phyloP scores from a whole-genome alignment of 176 grass and related monocot genomes.

The Cenchrus americanus region DNA sequence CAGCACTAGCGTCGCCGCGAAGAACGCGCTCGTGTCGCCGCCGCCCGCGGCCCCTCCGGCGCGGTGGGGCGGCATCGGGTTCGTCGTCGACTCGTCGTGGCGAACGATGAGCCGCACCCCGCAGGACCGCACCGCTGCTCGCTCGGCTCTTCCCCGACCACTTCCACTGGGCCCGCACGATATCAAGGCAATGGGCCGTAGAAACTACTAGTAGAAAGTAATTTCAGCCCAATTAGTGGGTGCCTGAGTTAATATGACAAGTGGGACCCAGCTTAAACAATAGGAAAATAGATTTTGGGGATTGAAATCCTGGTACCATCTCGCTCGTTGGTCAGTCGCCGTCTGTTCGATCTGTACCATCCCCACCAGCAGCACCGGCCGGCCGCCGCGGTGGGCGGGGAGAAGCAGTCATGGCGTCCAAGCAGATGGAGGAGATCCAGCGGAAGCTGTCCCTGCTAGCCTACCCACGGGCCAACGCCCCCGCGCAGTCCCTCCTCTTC shows the following conservation, averaged over 20 bases:
- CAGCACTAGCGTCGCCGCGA: slow-evolving; percentile 79
- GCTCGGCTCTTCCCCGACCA: background rate
- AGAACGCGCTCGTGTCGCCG: slow-evolving; percentile 58
- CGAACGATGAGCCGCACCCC: slow-evolving; percentile 34
- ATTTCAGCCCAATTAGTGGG: background rate
- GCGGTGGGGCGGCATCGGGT: slow-evolving; percentile 51
- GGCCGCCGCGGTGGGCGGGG: slow-evolving; percentile 23
- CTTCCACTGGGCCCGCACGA: slow-evolving; percentile 23
- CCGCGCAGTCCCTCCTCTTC: slow-evolving; percentile 92
- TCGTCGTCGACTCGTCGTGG: slow-evolving; percentile 48
- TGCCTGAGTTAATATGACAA: background rate
- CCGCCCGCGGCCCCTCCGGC: slow-evolving; percentile 37
- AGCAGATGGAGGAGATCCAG: slow-evolving; percentile 99
- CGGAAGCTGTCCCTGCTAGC: slow-evolving; percentile 77
- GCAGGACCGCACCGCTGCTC: too few species aligned
- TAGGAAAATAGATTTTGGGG: background rate
- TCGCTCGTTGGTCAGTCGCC: slow-evolving; percentile 22
- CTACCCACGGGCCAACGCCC: slow-evolving; percentile 80
- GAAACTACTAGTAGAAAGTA: background rate
- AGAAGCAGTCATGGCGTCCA: slow-evolving; percentile 74
- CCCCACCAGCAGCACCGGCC: slow-evolving; percentile 26
- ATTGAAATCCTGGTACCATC: slow-evolving; percentile 31
- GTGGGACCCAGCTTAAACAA: background rate
- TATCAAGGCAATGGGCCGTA: slow-evolving; percentile 17
- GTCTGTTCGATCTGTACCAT: slow-evolving; percentile 30